Base-by-base conservation (phyloP, 345 rosid species). In the Lumnitzera littorea region DNA sequence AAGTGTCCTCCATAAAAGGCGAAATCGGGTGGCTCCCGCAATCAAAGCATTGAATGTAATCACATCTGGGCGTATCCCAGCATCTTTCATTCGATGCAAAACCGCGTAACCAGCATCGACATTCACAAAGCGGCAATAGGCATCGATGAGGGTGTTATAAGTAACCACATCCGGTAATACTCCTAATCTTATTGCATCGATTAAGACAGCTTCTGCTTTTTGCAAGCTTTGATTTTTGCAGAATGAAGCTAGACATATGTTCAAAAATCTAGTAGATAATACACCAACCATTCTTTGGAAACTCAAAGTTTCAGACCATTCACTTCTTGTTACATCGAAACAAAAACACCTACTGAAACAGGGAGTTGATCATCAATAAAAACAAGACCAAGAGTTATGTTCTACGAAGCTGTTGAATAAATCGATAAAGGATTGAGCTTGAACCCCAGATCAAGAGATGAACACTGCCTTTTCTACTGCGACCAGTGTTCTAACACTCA, bases 161-260 rank as follows among this genome's bases (percentile, higher is more conserved):
- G 95, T 88, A 46, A 94, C 87, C n/a, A 88, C 89, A 75, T 94
- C 81, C 3, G 96, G 98, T 13, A 74, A 24, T n/a, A 90, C 76
- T 13, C 98, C 95, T 69, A 92, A 53, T 72, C 79, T 81, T 64
- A 84, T 81, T 16, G 84, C 85, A 52, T 92, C 96, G 15, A 74
- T 57, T 27, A 87, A 70, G 23, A 81, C 74, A 0, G 71, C 60
- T 62, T 92, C 98, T 2, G 98, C 96, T 78, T 63, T 82, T 48
- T 75, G 78, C 63, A 91, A 47, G 43, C 74, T 74, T 0, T 63
- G 70, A 58, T 78, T 76, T 63, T 71, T 91, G 65, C 91, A 84
- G 49, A 88, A 70, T 5, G 95, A 78, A 24, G 67, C 69, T 53
- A 91, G 31, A 70, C 83, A 76, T 13, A 86, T 70, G 73, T 91